Evolutionary conservation across 164 flowering plant species (phyloP), one percentile per base, ranked within the genome.

Genomic region (Vitis labrusca): DNA sequence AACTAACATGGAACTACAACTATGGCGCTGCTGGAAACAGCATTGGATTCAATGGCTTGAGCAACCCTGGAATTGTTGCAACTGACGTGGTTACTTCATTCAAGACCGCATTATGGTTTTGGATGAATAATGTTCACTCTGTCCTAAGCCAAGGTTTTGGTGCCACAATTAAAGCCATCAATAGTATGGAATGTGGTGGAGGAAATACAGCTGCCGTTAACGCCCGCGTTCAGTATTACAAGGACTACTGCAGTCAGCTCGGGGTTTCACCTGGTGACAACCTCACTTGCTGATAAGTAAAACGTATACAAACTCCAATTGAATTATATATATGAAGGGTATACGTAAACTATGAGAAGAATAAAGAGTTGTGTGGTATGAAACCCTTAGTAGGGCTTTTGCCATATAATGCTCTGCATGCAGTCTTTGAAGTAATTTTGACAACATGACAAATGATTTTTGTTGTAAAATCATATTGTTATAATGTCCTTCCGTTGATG

Each of bases 1-100:
- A 70, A 70, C 59, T 62, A 15, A 61, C 73, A 30, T 73, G 75
- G 75, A 73, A 73, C 60, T 72, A 29, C 65, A 73, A 73, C 66
- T 73, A 73, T 47, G 75, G 75, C 11, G 59, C 75, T 4, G 70
- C 71, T 3, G 75, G 75, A 73, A 29, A 60, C 2, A 60, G 65
- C 61, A 59, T 66, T 32, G 64, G 64, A 13, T 66, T 73, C 53
- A 71, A 73, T 49, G 71, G 70, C 49, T n/a, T 73, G 10, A 62
- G 55, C 30, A 17, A 59, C 3, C 75, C 75, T 10, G 75, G 67
- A 52, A 73, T 59, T 1, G 75, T 72, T 37, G 75, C 70, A 9
- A 61, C 30, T 3, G 65, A 73, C 59, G 59, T 57, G 1, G 15
- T 54, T 2, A 52, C 66, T 37, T 30, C 75, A 7, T 73, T 73